Base-by-base conservation (phyloP, 164 flowering plant species). In the Amborella trichopoda region DNA sequence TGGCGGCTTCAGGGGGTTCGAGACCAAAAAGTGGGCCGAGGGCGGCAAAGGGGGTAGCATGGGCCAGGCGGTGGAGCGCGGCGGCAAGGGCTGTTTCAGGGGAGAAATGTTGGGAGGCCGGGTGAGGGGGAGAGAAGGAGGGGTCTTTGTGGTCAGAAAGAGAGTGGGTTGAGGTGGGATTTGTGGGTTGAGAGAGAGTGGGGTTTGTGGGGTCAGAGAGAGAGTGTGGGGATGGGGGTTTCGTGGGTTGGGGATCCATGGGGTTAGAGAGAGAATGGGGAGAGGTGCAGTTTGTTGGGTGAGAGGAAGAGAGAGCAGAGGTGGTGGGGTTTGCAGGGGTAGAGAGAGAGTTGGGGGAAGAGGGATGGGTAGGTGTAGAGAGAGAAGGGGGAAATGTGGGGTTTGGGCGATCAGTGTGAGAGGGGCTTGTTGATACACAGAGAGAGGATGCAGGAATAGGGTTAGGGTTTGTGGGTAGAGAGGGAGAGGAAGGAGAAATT, bases 11-110 rank as follows among this genome's bases (percentile, higher is more conserved):
- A 1, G 62, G 50, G 0, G 77, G 49, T n/a, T 67, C 70, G 17
- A 79, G 33, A 37, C 70, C 81, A 46, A 87, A 87, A 16, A 76
- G 70, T 37, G 65, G 56, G 4, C 68, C 79, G 9, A 79, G 63
- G 20, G 68, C 27, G n/a, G 66, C 63, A 53, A 65, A 87, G 11
- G 71, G 46, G 0, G 73, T 77, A 5, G 58, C 81, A 39, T 87
- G 90, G 13, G 94, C 72, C 4, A 87, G 63, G 25, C 87, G 74
- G 56, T 56, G 77, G 8, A 87, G 68, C 1, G 80, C 72, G 10
- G 78, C 64, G n/a, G 68, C 83, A 14, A 83, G 78, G 16, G 57
- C 60, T 41, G 46, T 46, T 26, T 68, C 50, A 10, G 82, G 69
- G 0, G 69, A 61, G 27, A 64, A 3, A 3, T 64, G 20, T 5